Base-by-base conservation (phyloP, 2,329 filamentous ascomycete genomes). In the Stachybotrys elegans region DNA sequence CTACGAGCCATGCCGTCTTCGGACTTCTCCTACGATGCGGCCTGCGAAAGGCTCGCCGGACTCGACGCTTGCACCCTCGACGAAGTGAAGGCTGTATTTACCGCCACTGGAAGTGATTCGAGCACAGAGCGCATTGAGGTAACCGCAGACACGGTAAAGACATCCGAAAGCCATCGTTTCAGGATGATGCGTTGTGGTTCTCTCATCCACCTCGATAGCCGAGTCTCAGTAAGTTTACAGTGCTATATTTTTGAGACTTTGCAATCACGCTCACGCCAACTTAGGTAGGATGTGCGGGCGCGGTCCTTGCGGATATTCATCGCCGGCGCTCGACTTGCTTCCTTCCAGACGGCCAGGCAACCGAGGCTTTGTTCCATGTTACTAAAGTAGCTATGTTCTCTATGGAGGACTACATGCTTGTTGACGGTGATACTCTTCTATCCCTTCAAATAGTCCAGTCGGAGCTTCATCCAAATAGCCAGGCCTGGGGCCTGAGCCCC, bases 401-500 rank as follows among this genome's bases (percentile, higher is more conserved):
- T 23, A 68, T 95, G 20, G 63, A 66, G 29, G 60, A 72, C 43
- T 69, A 69, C 41, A 88, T 92, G 82, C 88, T 93, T 56, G 73
- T 96, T 52, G 93, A 88, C 53, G 70, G 78, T 3, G 89, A 96
- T 57, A 87, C 91, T 0, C 69, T 97, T 34, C 66, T 80, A 13
- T 90, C 90, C 2, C 75, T 98, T 8, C 92, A 96, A 55, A 88
- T 98, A 22, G 73, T 95, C 21, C 84, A 86, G 44, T 81, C 85
- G 2, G 91, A 96, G 60, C 79, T 79, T 11, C 89, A 95, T 61
- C 91, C 88, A 5, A 90, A 89, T 57, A 83, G 79, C 39, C 86
- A 92, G 49, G 86, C 84, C 53, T 84, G 86, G 65, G 86, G 86
- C 3, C 25, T 50, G 32, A 50, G 55, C 38, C 40, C 51, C 16